phyloP scores from a whole-genome alignment of 2,329 filamentous ascomycete genomes.

The Aspergillus novofumigatus region DNA sequence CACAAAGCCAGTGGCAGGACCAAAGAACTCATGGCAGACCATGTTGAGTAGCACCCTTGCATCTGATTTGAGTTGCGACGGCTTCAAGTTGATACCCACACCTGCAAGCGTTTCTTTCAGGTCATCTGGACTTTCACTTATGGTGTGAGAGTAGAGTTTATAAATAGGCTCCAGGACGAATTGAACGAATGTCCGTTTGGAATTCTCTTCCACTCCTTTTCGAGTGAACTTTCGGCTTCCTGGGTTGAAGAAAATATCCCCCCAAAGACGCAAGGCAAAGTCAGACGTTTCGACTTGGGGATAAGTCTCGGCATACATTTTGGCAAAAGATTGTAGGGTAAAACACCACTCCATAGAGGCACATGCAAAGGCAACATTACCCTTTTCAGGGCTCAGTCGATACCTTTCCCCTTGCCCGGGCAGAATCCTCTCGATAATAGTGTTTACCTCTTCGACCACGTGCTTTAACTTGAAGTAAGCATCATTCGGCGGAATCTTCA shows the following conservation, averaged over 20 bases:
- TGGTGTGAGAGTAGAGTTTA: slow-evolving; percentile 92
- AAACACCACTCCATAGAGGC: slow-evolving; percentile 96
- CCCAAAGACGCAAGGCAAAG: slow-evolving; percentile 85
- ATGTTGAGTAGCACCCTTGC: slow-evolving; percentile 83
- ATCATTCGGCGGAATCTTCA: slow-evolving; percentile 89
- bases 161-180: slow-evolving; percentile 96
- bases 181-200: slow-evolving; percentile 84
- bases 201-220: slow-evolving; percentile 74
- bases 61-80: slow-evolving; percentile 85
- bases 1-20: slow-evolving; percentile 81
- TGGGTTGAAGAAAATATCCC: slow-evolving; percentile 94
- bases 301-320: slow-evolving; percentile 91
- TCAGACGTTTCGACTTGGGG: slow-evolving; percentile 75
- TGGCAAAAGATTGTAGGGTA: slow-evolving; percentile 86
- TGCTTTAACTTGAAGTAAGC: slow-evolving; percentile 99
- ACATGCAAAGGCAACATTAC: slow-evolving; percentile 96
- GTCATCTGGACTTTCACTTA: slow-evolving; percentile 83
- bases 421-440: slow-evolving; percentile 80
- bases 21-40: slow-evolving; percentile 95
- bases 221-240: slow-evolving; percentile 85
- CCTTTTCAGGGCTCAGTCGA: slow-evolving; percentile 89
- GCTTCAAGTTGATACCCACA: slow-evolving; percentile 82
- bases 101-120: slow-evolving; percentile 72
- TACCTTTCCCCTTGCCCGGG: slow-evolving; percentile 74
- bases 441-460: slow-evolving; percentile 98